Base-by-base conservation (phyloP, 2,329 filamentous ascomycete genomes). In the Trichoderma simmonsii region DNA sequence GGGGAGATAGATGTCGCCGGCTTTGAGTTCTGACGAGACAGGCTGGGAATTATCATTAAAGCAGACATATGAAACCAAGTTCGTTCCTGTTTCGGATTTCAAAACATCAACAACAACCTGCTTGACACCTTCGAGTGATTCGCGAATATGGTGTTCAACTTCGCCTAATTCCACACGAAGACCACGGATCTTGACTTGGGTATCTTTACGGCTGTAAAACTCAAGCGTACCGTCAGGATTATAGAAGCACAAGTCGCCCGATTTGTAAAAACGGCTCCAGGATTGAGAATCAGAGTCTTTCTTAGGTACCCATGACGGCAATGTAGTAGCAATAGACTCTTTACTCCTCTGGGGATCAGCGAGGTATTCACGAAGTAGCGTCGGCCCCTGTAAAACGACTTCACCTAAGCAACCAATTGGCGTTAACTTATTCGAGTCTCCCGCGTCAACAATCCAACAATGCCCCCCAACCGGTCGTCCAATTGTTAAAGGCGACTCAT, bases 101-200 rank as follows among this genome's bases (percentile, higher is more conserved):
- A 72, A 11, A 12, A 75, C 71, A 18, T 73, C 74, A 32, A 69
- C 71, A 15, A 15, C 57, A 32, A 72, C 68, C 30, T 73, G 71
- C 3, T 26, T 36, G 14, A 64, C 59, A 9, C 54, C 39, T 3
- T 72, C n/a, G 2, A 73, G 43, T 2, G 26, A 30, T 21, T 68
- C 57, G 1, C 48, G 15, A 21, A 77, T 57, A 1, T 71, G 67
- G 5, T 74, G 43, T 54, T 78, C 77, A 11, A 79, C 48, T 59
- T 78, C 77, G 0, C 73, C 76, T n/a, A 87, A 80, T 78, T 87
- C 90, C 60, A 88, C 81, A 64, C 87, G 79, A 73, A 85, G 89
- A 26, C 90, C 90, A n/a, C 85, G 83, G 8, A 90, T 78, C 77
- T 90, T 90, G 64, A 89, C 83, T 75, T 90, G 88, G 0, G 82